phyloP scores from a whole-genome alignment of 306 rosid species.

The Arachis stenosperma region DNA sequence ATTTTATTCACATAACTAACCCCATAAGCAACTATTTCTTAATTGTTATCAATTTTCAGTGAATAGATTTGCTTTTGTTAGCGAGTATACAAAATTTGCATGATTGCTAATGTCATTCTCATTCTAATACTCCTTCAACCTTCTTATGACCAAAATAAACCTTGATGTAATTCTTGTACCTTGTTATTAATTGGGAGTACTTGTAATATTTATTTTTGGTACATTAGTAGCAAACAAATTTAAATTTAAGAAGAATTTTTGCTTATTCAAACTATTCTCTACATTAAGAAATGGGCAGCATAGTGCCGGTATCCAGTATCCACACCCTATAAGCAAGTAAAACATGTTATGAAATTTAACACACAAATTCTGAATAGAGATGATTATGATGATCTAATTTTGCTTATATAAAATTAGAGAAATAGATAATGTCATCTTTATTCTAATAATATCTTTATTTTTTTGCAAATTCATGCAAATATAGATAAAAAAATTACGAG shows the following conservation, averaged over 20 bases:
- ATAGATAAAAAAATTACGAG: no score
- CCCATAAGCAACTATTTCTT: neutral
- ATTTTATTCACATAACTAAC: constrained; percentile 6
- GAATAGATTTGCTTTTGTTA: neutral
- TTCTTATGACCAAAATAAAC: neutral
- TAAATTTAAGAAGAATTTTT: no score
- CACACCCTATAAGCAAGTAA: no score
- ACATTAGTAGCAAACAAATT: no score
- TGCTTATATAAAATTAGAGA: no score
- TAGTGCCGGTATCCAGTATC: neutral
- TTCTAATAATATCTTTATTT: no score
- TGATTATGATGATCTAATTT: no score
- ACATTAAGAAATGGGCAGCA: neutral
- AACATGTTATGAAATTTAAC: no score
- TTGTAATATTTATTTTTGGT: neutral
- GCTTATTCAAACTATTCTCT: no score
- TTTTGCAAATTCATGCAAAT: no score
- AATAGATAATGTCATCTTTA: no score
- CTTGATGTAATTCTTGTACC: neutral
- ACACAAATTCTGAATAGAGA: no score
- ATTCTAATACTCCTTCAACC: neutral
- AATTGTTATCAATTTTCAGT: neutral
- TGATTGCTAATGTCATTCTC: neutral
- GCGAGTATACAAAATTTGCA: neutral
- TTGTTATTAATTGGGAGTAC: neutral